These are phyloP conservation scores for Parascedosporium putredinis DNA, from an alignment of 2,329 filamentous ascomycete species.

Conservation along the genomic window DNA sequence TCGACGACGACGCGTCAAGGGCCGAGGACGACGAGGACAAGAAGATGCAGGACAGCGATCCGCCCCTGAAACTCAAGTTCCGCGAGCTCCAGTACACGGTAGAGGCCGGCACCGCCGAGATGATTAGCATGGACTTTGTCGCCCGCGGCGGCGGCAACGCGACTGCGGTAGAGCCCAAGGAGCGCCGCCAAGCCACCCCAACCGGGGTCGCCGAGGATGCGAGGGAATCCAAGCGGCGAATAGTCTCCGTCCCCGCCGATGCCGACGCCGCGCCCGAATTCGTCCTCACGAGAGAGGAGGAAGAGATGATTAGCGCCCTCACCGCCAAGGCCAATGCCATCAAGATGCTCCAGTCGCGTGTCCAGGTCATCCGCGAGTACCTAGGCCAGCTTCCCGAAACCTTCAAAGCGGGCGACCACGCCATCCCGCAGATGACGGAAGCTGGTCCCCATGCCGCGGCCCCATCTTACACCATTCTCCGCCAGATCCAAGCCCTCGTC, in stretches of 20 bases:
- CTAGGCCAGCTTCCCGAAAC: slow-evolving; percentile 51
- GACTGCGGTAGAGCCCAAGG: slow-evolving; percentile 35
- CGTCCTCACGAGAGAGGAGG: slow-evolving; percentile 45
- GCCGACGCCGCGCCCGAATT: slow-evolving; percentile 21
- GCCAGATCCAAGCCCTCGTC: slow-evolving; percentile 78
- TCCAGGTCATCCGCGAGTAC: slow-evolving; percentile 65
- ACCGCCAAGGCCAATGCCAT: slow-evolving; percentile 87
- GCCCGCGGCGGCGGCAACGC: slow-evolving; percentile 77
- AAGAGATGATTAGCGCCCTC: slow-evolving; percentile 54
- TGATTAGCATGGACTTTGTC: slow-evolving; percentile 94
- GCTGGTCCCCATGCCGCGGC: slow-evolving; percentile 5
- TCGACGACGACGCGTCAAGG: slow-evolving; percentile 39
- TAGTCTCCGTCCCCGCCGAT: slow-evolving; percentile 19
- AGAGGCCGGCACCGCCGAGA: slow-evolving; percentile 91
- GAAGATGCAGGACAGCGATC: slow-evolving; percentile 58
- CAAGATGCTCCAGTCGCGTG: slow-evolving; percentile 77
- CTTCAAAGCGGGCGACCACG: slow-evolving; percentile 22
- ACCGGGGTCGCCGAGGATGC: not conserved
- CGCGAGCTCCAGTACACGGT: slow-evolving; percentile 76
- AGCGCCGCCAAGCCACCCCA: slow-evolving; percentile 14
- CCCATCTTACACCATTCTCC: slow-evolving; percentile 64
- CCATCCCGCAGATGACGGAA: slow-evolving; percentile 27
- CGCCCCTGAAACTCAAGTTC: slow-evolving; percentile 58
- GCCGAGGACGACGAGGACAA: slow-evolving; percentile 40
- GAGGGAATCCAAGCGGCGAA: slow-evolving; percentile 17